Conservation (phyloP, 2,329 filamentous ascomycete genomes). For the Ophiocordyceps camponoti-leonardi region DNA sequence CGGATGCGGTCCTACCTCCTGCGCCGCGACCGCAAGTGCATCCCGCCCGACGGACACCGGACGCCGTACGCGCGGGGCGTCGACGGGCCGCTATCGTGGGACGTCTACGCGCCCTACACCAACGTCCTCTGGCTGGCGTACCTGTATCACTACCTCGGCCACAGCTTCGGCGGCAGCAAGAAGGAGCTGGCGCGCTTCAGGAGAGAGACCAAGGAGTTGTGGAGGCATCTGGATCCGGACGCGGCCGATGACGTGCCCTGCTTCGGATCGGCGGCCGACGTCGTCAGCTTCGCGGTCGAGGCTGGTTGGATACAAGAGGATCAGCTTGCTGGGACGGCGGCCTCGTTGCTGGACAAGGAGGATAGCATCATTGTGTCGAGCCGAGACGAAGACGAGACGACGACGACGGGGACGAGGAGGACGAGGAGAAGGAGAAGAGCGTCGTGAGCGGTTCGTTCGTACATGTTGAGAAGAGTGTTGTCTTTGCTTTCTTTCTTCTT, state of each 20-base stretch:
- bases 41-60: slow-evolving; percentile 28
- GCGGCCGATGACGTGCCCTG: slow-evolving; percentile 28
- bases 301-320: slow-evolving; percentile 37
- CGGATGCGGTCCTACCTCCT: slow-evolving; percentile 43
- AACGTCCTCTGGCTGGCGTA: slow-evolving; percentile 51
- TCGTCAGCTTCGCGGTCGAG: slow-evolving; percentile 39
- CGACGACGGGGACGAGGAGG: slow-evolving; percentile 7
- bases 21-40: slow-evolving; percentile 29
- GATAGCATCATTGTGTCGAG: slow-evolving; percentile 21
- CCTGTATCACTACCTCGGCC: slow-evolving; percentile 34
- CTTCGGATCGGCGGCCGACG: slow-evolving; percentile 37
- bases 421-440: slow-evolving; percentile 6
- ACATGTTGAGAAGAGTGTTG: no score
- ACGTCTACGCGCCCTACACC: slow-evolving; percentile 38
- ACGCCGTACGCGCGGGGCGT: slow-evolving; percentile 27
- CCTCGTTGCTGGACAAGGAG: slow-evolving; percentile 19
- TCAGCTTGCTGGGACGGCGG: slow-evolving; percentile 26
- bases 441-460: not conserved
- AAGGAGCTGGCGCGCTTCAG: slow-evolving; percentile 28
- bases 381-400: slow-evolving; percentile 11
- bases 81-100: slow-evolving; percentile 35
- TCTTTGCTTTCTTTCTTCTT: no score
- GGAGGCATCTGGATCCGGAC: slow-evolving; percentile 33
- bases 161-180: slow-evolving; percentile 28
- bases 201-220: slow-evolving; percentile 32